Evolutionary conservation across 140 eudicot species (phyloP).

Genomic region (Erigeron philadelphicus): DNA sequence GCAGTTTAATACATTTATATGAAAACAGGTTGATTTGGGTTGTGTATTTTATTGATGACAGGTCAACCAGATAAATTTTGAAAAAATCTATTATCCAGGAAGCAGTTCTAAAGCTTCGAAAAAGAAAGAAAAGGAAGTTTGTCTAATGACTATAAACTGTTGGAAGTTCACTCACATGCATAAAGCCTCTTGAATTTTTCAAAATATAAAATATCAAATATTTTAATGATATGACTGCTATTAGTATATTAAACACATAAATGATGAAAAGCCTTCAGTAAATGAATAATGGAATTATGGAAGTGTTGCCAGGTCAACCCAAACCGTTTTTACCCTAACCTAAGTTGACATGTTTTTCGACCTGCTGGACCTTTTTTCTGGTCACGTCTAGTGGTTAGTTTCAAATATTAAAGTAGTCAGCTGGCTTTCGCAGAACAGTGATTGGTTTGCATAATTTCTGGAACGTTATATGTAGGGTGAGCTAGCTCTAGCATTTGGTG

Average conservation of each 20-base stretch:
- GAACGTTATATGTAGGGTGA: slow-evolving; percentile 66
- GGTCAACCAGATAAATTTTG: background rate
- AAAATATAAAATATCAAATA: background rate
- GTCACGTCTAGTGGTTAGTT: background rate
- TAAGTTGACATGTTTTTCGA: background rate
- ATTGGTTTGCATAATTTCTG: slow-evolving; percentile 11
- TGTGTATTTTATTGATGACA: slow-evolving; percentile 5
- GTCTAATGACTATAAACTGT: background rate
- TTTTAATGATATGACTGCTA: background rate
- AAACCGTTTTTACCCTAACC: background rate
- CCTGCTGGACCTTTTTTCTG: background rate
- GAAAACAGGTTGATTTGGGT: slow-evolving; percentile 1
- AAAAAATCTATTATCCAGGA: background rate
- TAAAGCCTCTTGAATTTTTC: background rate
- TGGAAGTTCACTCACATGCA: background rate
- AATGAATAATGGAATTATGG: background rate
- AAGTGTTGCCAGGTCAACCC: background rate
- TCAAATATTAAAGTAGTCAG: background rate
- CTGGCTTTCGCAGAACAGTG: slow-evolving; percentile 8
- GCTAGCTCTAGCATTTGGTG: slow-evolving; percentile 95
- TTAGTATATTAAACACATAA: background rate
- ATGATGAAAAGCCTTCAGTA: background rate
- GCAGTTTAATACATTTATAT: slow-evolving; percentile 7
- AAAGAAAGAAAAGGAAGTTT: no score
- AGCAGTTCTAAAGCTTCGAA: background rate